Evolutionary conservation across 2,329 filamentous ascomycete genomes (phyloP), one percentile per base, ranked within the genome.

Genomic region (Zymoseptoria brevis): DNA sequence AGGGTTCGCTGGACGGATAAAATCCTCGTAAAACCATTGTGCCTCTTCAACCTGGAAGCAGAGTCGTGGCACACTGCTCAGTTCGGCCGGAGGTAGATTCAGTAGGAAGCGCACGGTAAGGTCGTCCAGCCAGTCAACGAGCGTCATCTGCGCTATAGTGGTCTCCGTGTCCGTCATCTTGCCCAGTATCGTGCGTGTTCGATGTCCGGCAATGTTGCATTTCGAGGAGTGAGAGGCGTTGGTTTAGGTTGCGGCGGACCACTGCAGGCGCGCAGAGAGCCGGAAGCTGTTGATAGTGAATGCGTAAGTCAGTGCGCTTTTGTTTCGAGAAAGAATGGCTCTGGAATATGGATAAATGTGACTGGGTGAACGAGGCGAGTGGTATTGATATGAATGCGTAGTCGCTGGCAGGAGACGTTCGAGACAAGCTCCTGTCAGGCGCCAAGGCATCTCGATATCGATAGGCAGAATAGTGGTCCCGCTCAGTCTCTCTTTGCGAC

Each of bases 11-110:
- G 93, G 92, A 53, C 94, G 89, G 73, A 99, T 90, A 73, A 99
- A 99, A 76, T 99, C 94, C 80, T 99, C 94, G 83, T 99, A 99
- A 77, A 96, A 99, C 94, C 94, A 99, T 85, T 99, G 95, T 69
- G 94, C 94, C 77, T 99, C 95, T 76, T 99, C 94, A 68, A 99
- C 89, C 77, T 97, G 92, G 75, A 99, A 99, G 77, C 93, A 97
- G 76, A 99, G 94, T 72, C 94, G 88, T 72, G 91, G 90, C 59
- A 96, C 89, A 2, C 89, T 91, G 66, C 87, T 86, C 53, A 97
- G 83, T 75, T 99, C 94, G 75, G 94, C 90, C 65, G 89, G 83
- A 52, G 95, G 94, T 62, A 97, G 84, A 77, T 99, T 97, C 75
- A 97, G 90, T 72, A 99, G 93, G 77, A 99, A 99, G 73, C 95